Evolutionary conservation across 495 filamentous ascomycete genomes (phyloP), one percentile per base, ranked within the genome.

Genomic region (Bacidia rubella): DNA sequence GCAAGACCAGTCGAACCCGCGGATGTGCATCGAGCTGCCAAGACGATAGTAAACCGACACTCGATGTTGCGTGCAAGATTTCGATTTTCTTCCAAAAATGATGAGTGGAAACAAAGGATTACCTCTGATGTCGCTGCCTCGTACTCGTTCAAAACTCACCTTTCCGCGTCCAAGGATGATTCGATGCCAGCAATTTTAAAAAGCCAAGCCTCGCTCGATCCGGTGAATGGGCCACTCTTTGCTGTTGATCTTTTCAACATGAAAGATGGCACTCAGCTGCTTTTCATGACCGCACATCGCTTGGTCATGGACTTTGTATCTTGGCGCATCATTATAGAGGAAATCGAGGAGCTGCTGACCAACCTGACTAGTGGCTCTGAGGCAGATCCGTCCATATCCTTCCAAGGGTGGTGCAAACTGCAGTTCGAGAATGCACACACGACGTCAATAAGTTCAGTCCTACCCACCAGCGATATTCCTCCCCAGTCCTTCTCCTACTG

Each of bases 41-140:
- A 81, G 48, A 71, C 73, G 0, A 64, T 86, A 10, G 71, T 86
- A 12, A 67, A 63, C 0, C 77, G 78, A 4, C 85, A 89, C 53
- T 76, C 81, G 3, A 87, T 87, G 84, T 71, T 89, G n/a, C 71
- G 83, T 22, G 75, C 76, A n/a, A 75, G 83, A 4, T 86, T 83
- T 56, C 65, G 59, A 15, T 63, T 65, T 9, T 47, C 60, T 12
- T 60, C 53, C 21, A 21, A 40, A 22, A 54, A 63, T 1, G 62
- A 58, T 1, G 57, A 58, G 15, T 64, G 65, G 15, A 63, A 60
- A 40, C 71, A 75, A 52, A 57, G 57, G 1, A 66, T 75, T 23
- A 70, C 65, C 0, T 32, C 50, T 4, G 65, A 73, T 23, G 60
- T 71, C 12, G 50, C 60, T 27, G 60, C 58, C 1, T 73, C 73